phyloP scores from a whole-genome alignment of 73 alveolate species.

The Paramecium sonneborni region DNA sequence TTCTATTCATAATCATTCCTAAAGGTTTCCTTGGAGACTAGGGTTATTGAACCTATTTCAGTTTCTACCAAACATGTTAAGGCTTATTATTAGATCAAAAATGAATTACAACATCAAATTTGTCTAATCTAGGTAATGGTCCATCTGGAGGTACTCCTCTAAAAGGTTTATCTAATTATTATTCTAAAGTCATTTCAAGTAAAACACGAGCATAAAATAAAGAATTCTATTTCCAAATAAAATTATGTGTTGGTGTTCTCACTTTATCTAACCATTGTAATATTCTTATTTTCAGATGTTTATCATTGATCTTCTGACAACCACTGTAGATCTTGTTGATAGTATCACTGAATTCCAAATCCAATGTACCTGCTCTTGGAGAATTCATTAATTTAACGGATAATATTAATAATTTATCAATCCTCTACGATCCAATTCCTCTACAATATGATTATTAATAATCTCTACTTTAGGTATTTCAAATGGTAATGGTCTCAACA shows the following conservation, averaged over 20 bases:
- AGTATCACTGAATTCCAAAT: background rate
- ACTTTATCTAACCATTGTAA: slow-evolving; percentile 26
- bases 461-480: background rate
- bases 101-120: background rate
- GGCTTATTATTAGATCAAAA: background rate
- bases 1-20: background rate
- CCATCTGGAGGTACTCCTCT: slow-evolving; percentile 91
- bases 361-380: background rate
- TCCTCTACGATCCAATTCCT: slow-evolving; percentile 31
- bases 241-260: slow-evolving; percentile 73
- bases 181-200: slow-evolving; percentile 78
- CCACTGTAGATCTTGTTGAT: background rate
- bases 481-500: background rate
- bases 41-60: background rate
- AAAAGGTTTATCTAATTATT: slow-evolving; percentile 85
- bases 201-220: slow-evolving; percentile 82
- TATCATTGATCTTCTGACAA: background rate
- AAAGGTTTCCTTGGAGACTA: background rate
- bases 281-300: slow-evolving; percentile 15
- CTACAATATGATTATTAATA: background rate
- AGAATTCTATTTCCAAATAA: slow-evolving; percentile 91
- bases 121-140: slow-evolving; percentile 79
- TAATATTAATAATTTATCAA: slow-evolving; percentile 19
- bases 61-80: background rate
- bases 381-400: slow-evolving; percentile 39